Evolutionary conservation across 495 filamentous ascomycete species (phyloP), one percentile per base, ranked within the genome.

Genomic region (Sporormia fimetaria): DNA sequence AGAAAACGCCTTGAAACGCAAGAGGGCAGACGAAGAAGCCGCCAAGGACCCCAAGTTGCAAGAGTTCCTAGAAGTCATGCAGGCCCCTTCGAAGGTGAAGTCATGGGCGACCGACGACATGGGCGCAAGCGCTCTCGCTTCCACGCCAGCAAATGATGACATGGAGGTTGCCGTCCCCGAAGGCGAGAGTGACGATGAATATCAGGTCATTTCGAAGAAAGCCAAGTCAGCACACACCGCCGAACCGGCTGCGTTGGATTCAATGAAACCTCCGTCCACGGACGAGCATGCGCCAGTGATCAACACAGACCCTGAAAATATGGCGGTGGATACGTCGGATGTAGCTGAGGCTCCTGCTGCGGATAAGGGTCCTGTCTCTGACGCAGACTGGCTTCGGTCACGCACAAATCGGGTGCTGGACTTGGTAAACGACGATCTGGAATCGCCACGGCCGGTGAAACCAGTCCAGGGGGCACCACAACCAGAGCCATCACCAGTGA

Each of bases 361-460:
- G 3, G 29, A 28, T 26, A 30, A 40, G 15, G 44, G 36, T 3
- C 55, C 63, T 34, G 67, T 73, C 15, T 78, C 79, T 8, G 92
- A 98, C 57, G 71, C 74, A 31, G 90, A 99, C 57, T 99, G 90
- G 90, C 68, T 94, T 34, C 78, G 90, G 27, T 92, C 83, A 27
- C 79, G 83, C 49, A 95, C 87, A n/a, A 95, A 78, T 58, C 75
- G 92, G 49, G 62, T 95, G 32, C 68, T 96, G 24, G 92, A 86
- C 55, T 64, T 96, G 15, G 84, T 88, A 54, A 76, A 83, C 21
- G 73, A 77, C 36, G 65, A 71, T 36, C 52, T 38, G 12, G 31
- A 34, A 4, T 4, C 31, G 10, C 31, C n/a, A 17, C 5, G 3
- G 10, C 31, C 12, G 24, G n/a, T 2, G 21, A 4, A 31, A 3